These are phyloP conservation scores for Pleoardoris graminearum DNA, from an alignment of 2,329 filamentous ascomycete species.

Conservation along the genomic window DNA sequence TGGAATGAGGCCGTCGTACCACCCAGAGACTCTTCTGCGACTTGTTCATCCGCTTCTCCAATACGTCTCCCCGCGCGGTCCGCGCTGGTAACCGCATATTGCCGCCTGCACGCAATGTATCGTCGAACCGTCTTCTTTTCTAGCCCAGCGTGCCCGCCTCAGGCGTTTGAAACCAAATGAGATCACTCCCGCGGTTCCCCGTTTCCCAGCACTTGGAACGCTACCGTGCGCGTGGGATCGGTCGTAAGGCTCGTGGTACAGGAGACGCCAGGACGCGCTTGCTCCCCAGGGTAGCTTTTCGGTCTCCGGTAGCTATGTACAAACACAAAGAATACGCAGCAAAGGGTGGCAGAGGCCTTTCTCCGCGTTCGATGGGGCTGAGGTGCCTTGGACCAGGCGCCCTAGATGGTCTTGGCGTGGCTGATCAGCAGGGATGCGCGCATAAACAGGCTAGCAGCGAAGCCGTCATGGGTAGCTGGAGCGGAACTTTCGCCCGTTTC, in stretches of 20 bases:
- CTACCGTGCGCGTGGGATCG: not conserved
- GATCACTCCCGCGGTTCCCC: conserved; percentile 18
- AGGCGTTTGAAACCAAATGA: conserved; percentile 19
- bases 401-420: conserved; percentile 11
- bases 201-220: conserved; percentile 2
- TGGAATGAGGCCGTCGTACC: conserved; percentile 25
- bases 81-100: conserved; percentile 36
- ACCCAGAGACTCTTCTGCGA: conserved; percentile 30
- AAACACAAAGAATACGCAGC: conserved; percentile 2
- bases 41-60: conserved; percentile 29
- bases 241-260: not conserved
- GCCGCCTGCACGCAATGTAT: no score
- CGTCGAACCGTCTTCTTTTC: not conserved
- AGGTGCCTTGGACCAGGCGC: conserved; percentile 12
- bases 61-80: conserved; percentile 23
- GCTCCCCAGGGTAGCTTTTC: no score
- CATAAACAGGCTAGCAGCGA: conserved; percentile 8
- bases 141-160: not conserved
- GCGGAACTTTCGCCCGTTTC: not conserved
- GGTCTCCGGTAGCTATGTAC: not conserved
- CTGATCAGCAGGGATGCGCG: conserved; percentile 9
- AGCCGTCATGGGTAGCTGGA: conserved; percentile 4
- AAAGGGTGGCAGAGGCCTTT: conserved; percentile 1
- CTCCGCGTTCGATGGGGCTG: conserved; percentile 11
- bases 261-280: not conserved